Base-by-base conservation (phyloP, 1,284 basidiomycete genomes). In the Microbotryum violaceum region DNA sequence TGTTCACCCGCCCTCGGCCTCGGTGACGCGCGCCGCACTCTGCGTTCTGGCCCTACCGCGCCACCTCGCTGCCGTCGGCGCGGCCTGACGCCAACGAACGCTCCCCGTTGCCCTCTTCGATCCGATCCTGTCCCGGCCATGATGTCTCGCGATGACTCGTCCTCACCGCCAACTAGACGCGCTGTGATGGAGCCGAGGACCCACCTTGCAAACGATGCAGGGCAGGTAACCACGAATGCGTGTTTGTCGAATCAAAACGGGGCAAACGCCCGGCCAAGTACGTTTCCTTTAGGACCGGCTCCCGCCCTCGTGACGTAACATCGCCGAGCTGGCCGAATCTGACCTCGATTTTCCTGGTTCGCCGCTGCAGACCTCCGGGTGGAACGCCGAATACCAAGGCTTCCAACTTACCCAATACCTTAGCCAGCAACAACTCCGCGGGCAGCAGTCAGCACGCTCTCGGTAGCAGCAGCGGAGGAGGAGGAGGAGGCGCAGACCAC, bases 231-330 rank as follows among this genome's bases (percentile, higher is more conserved):
- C 59, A 56, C 45, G 59, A 66, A n/a, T 66, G 65, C 54, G 48
- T 66, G 12, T 66, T 66, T 45, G 65, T 66, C 49, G 61, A 63
- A 29, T 57, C 55, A 21, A 66, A 66, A 27, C 58, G 65, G 4
- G 65, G 65, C 29, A 66, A 66, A 53, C 58, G 65, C 1, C 65
- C 65, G 0, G 18, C 62, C 6, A 48, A 49, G 64, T 65, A 1
- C 5, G 60, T 46, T 14, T 2, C 16, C 4, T 25, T 25, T 18
- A 18, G 16, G 37, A n/a, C 37, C 16, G 16, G 37, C 37, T 12
- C 31, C 31, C 31, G 31, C 31, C 16, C 37, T 42, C 37, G 37
- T 42, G 37, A 42, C 12, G 37, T 37, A 16, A 37, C 37, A 42
- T 16, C 37, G 12, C 16, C 37, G 37, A 42, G 37, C 37, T 42